Evolutionary conservation across 2,329 filamentous ascomycete species (phyloP), one percentile per base, ranked within the genome.

Genomic region (Basipetospora sp.): DNA sequence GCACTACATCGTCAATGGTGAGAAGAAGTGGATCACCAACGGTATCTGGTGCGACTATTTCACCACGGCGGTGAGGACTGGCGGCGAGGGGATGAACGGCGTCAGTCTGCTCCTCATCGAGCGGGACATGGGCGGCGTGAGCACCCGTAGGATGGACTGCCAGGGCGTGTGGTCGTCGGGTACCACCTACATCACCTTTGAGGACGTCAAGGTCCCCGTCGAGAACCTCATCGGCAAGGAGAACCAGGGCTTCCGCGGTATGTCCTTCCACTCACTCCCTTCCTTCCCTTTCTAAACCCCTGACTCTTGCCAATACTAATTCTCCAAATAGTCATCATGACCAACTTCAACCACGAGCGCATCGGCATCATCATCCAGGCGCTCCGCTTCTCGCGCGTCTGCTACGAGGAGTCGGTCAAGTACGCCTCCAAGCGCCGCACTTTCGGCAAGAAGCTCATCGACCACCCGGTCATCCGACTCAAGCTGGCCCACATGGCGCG

Each of bases 1-100:
- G 69, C 85, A 96, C 65, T 98, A 92, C 63, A 96, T 96, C 48
- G 90, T 98, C 62, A 98, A 96, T 54, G 90, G 90, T 39, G 88
- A 94, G 74, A 96, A 98, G 80, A 98, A 98, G 66, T 96, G 90
- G 88, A 96, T 96, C 60, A 96, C 88, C 52, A 98, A 98, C 62
- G 90, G 90, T 53, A 75, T 94, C 52, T 94, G 86, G 85, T 74
- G 70, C 44, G 90, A 98, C 59, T 98, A 96, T 67, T 96, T 96
- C 68, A 96, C 90, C 39, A 92, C 84, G 11, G 90, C 88, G 18
- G 90, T 98, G 28, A 80, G 90, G 43, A 98, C 90, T 10, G 86
- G 81, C 45, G 80, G 77, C 25, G 66, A 74, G 17, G 90, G 90
- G 47, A 96, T 94, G 87, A 87, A 88, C 53, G 90, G 90, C 42